These are phyloP conservation scores for Tylopilus cervinicoccineus DNA, from an alignment of 768 basidiomycete species.

Conservation along the genomic window DNA sequence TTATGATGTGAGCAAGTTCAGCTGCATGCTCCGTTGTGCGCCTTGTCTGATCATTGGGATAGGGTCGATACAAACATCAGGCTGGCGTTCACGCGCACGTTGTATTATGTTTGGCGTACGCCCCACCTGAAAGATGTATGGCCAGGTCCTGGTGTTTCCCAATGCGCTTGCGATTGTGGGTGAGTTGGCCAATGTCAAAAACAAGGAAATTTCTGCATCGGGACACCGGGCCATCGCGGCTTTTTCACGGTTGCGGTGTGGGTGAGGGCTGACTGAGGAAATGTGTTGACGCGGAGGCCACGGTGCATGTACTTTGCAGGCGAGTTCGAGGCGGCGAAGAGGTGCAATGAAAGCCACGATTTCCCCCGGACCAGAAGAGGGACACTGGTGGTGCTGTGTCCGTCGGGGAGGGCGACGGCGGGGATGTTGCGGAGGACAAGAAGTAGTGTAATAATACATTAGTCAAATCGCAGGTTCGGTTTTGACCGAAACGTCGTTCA, in stretches of 20 bases:
- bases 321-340: not conserved
- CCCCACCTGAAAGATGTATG: too few species aligned
- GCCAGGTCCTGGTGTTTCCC: slow-evolving; percentile 1
- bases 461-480: slow-evolving; percentile 17
- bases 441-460: not conserved
- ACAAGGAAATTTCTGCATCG: not conserved
- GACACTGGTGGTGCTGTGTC: too few species aligned
- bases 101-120: slow-evolving; percentile 38
- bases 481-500: slow-evolving; percentile 30
- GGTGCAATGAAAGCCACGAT: slow-evolving; percentile 22
- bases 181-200: not conserved
- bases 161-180: not conserved
- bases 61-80: not conserved
- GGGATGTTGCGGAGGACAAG: slow-evolving; percentile 16
- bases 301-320: not conserved
- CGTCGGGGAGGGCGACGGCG: slow-evolving; percentile 8
- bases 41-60: not conserved
- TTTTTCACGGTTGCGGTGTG: slow-evolving; percentile 2
- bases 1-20: slow-evolving; percentile 23
- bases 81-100: slow-evolving; percentile 26
- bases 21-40: slow-evolving; percentile 28
- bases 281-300: not conserved
- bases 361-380: too few species aligned
- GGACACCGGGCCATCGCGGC: slow-evolving; percentile 1
- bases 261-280: not conserved